These are phyloP conservation scores for Serendipita indica DNA, from an alignment of 768 basidiomycete species.

Conservation along the genomic window DNA sequence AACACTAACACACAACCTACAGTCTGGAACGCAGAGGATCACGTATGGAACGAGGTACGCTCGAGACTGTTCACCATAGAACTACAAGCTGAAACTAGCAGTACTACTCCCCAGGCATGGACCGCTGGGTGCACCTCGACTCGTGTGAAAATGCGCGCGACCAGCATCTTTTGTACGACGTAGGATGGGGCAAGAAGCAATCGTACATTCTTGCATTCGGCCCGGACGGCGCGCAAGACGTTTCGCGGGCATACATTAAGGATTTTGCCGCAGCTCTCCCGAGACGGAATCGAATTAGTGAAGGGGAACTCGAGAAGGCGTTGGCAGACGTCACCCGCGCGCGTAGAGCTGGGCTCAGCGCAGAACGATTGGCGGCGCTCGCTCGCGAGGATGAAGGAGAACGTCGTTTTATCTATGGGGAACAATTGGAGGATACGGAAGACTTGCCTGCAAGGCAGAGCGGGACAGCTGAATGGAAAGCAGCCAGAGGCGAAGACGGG, in stretches of 20 bases:
- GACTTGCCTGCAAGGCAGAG: constrained; percentile 20
- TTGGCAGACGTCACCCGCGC: constrained; percentile 18
- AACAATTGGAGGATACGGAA: constrained; percentile 13
- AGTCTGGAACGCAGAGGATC: constrained; percentile 26
- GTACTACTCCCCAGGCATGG: constrained; percentile 18
- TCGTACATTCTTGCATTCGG: constrained; percentile 21
- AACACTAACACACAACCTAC: constrained; percentile 9
- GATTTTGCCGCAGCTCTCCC: constrained; percentile 9
- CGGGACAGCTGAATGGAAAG: constrained; percentile 25
- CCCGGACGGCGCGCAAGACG: constrained; percentile 19
- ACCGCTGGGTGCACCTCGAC: constrained; percentile 30
- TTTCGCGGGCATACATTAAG: constrained; percentile 16
- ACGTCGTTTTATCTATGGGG: constrained; percentile 18
- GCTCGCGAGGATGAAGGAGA: constrained; percentile 20
- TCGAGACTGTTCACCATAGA: background rate
- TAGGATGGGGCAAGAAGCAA: constrained; percentile 29
- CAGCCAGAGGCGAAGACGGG: constrained; percentile 21
- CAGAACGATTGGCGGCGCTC: constrained; percentile 13
- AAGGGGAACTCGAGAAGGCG: constrained; percentile 18
- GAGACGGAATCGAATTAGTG: constrained; percentile 14
- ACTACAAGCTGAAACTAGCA: background rate
- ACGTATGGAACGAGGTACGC: constrained; percentile 24
- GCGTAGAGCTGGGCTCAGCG: constrained; percentile 15
- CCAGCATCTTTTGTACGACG: constrained; percentile 25
- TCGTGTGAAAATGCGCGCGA: constrained; percentile 26